phyloP scores from a whole-genome alignment of 2,329 filamentous ascomycete genomes.

The Pseudodiploospora longispora region DNA sequence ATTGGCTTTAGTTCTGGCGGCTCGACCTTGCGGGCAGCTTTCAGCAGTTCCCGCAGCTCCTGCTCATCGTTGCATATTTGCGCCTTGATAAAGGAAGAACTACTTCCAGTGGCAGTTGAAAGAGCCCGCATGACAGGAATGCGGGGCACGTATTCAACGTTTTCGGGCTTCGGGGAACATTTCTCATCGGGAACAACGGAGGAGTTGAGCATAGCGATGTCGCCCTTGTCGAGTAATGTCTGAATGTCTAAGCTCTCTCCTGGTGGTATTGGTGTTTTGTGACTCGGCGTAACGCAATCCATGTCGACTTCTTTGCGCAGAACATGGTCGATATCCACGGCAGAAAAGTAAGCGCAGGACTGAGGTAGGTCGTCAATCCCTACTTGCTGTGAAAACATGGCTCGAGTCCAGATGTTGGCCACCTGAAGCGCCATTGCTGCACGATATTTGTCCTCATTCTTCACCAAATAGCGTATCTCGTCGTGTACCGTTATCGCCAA shows the following conservation, averaged over 20 bases:
- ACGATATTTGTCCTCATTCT: conserved; percentile 76
- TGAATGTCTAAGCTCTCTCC: conserved; percentile 83
- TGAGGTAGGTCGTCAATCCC: conserved; percentile 94
- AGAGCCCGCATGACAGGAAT: conserved; percentile 73
- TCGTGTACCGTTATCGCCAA: conserved; percentile 94
- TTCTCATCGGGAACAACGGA: conserved; percentile 45
- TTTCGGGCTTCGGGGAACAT: conserved; percentile 48
- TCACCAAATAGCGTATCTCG: conserved; percentile 90
- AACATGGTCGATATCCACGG: conserved; percentile 89
- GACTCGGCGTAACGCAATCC: conserved; percentile 89
- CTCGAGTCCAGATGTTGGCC: conserved; percentile 90
- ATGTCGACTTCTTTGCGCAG: conserved; percentile 98
- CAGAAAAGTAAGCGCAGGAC: conserved; percentile 89
- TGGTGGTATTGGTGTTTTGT: conserved; percentile 66
- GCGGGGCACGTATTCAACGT: conserved; percentile 61
- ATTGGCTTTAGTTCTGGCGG: conserved; percentile 16
- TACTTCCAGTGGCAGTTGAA: conserved; percentile 35
- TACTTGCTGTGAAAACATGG: conserved; percentile 95
- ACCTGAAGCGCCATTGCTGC: conserved; percentile 90
- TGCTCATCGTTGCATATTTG: conserved; percentile 71
- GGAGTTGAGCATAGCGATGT: conserved; percentile 60
- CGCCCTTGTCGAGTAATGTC: conserved; percentile 66
- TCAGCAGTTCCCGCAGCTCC: conserved; percentile 67
- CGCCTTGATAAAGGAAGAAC: conserved; percentile 65
- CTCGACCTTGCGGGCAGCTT: conserved; percentile 40